Conservation (phyloP, 2,329 filamentous ascomycete genomes). For the Balansia obtecta region DNA sequence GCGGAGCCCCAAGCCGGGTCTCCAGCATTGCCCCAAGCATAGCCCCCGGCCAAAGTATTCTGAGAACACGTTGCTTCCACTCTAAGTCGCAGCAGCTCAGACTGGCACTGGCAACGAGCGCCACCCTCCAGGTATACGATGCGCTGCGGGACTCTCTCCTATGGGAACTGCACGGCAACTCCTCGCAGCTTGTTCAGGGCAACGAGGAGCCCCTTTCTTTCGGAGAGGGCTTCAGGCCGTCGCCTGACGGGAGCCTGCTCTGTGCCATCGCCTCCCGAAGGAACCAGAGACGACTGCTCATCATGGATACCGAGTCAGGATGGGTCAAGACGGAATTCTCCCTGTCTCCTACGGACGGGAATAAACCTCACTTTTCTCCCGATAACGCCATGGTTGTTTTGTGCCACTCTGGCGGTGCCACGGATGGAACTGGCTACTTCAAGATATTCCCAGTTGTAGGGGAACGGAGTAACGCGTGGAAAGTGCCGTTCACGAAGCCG, state of each 20-base stretch:
- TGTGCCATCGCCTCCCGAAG: slow-evolving; percentile 2
- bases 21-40: slow-evolving; percentile 4
- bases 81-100: neutral
- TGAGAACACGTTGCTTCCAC: slow-evolving; percentile 3
- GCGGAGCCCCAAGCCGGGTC: neutral
- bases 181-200: slow-evolving; percentile 5
- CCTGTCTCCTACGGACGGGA: slow-evolving; percentile 1
- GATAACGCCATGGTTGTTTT: slow-evolving; percentile 5
- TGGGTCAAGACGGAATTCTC: slow-evolving; percentile 3
- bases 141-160: slow-evolving; percentile 2
- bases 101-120: slow-evolving; percentile 2
- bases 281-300: slow-evolving; percentile 1
- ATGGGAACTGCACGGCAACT: slow-evolving; percentile 7
- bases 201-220: slow-evolving; percentile 4
- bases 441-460: neutral
- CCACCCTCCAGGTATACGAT: slow-evolving; percentile 5
- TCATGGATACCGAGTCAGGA: slow-evolving; percentile 3
- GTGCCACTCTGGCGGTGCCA: neutral
- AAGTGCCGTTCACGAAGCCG: slow-evolving; percentile 1
- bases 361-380: slow-evolving; percentile 3
- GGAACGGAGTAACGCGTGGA: neutral
- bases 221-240: slow-evolving; percentile 2
- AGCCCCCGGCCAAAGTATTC: neutral
- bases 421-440: neutral
- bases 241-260: slow-evolving; percentile 5